Evolutionary conservation across 352 stramenopile genomes (phyloP), one percentile per base, ranked within the genome.

Genomic region (Pythium graminicola): DNA sequence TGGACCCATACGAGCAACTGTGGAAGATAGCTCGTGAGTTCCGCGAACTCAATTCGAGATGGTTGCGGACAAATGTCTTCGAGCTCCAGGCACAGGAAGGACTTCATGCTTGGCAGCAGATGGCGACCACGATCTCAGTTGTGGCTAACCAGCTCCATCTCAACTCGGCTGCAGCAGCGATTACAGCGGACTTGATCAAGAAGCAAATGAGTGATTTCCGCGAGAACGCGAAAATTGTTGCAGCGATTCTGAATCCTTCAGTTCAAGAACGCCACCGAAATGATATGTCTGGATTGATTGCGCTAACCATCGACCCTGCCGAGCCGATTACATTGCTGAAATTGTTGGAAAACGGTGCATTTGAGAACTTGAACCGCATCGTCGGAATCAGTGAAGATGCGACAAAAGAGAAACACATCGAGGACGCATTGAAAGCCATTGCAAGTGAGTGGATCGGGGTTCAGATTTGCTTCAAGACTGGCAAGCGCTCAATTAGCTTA

Each of bases 171-270:
- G 69, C 66, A 1, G 73, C 81, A 0, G 74, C 75, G 6, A 73
- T 87, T 41, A 86, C 76, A 0, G 74, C 81, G 0, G 81, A 92
- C 40, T 65, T 84, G 38, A 57, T 90, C 19, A 81, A 84, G 39
- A 92, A 92, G 52, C 81, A 89, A 49, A 84, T 92, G 62, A 69
- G 58, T 0, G 81, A 91, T 38, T 92, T 92, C 32, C 64, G 73
- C 4, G 79, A 88, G 39, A 81, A 83, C 13, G 60, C 78, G 8
- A 68, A 73, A 0, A 56, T 92, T 4, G 81, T 89, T 4, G 66
- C 70, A 1, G 76, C 80, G 2, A 82, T 92, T 44, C 44, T 82
- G 29, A 82, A 92, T 39, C 73, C 71, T 27, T 69, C 65, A 1
- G 78, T 92, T 48, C 73, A 89, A 36, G 69, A 83, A 2, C 62